These are phyloP conservation scores for Teunomyces pallodes DNA, from an alignment of 805 yeast species.

Conservation along the genomic window DNA sequence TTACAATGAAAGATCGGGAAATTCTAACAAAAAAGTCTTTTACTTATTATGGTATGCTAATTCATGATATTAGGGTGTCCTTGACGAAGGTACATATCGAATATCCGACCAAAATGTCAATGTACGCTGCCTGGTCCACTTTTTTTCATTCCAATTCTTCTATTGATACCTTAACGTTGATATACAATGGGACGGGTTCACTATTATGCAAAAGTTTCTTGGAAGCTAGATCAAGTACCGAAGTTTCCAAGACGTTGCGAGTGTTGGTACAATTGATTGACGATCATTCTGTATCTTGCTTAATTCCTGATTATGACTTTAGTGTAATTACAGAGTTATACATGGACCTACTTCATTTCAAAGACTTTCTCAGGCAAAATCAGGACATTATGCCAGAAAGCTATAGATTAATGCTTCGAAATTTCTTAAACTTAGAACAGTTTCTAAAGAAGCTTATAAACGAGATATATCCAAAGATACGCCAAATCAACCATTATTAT, in stretches of 20 bases:
- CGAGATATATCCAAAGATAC: slow-evolving; percentile 24
- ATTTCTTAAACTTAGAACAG: slow-evolving; percentile 25
- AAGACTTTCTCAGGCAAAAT: slow-evolving; percentile 17
- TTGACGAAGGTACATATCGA: slow-evolving; percentile 30
- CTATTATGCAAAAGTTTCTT: slow-evolving; percentile 24
- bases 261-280: slow-evolving; percentile 20
- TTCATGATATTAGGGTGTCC: slow-evolving; percentile 31
- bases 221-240: slow-evolving; percentile 16
- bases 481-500: slow-evolving; percentile 24
- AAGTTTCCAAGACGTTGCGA: slow-evolving; percentile 19
- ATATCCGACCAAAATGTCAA: slow-evolving; percentile 35
- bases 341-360: slow-evolving; percentile 24
- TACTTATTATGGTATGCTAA: slow-evolving; percentile 33
- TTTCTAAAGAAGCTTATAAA: slow-evolving; percentile 27
- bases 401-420: slow-evolving; percentile 7
- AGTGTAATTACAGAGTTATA: slow-evolving; percentile 26
- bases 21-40: slow-evolving; percentile 31
- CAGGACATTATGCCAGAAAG: slow-evolving; percentile 7
- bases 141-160: slow-evolving; percentile 32
- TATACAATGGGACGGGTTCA: slow-evolving; percentile 35
- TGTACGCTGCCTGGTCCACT: slow-evolving; percentile 35
- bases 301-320: slow-evolving; percentile 35
- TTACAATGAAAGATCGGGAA: slow-evolving; percentile 27
- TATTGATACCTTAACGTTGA: slow-evolving; percentile 29
- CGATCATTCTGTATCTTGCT: slow-evolving; percentile 17